These are phyloP conservation scores for Betula pendula DNA, from an alignment of 306 rosid species.

Conservation along the genomic window DNA sequence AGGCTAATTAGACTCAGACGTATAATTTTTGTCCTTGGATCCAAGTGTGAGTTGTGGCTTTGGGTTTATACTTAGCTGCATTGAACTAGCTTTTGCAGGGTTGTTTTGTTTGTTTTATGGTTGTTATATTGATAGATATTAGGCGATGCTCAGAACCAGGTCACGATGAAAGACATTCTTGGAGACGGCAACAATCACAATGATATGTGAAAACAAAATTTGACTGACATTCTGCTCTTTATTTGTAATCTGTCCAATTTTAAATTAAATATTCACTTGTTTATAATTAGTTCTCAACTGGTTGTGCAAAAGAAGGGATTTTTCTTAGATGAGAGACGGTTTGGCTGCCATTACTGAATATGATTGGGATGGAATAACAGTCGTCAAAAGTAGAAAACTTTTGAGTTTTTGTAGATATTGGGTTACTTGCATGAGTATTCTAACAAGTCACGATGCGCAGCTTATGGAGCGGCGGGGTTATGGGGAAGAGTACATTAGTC, in stretches of 20 bases:
- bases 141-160: too few species aligned
- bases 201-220: too few species aligned
- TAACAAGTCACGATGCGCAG: slow-evolving; percentile 46
- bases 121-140: too few species aligned
- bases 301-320: not conserved
- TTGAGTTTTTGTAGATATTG: not conserved
- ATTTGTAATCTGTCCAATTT: not conserved
- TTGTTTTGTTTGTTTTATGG: too few species aligned
- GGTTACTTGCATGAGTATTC: not conserved
- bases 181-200: not conserved
- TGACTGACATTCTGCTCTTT: not conserved
- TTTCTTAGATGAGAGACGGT: not conserved
- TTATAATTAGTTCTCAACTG: not conserved
- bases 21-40: too few species aligned
- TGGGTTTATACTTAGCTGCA: too few species aligned
- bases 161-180: too few species aligned
- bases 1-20: too few species aligned
- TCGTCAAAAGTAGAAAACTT: not conserved
- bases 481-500: slow-evolving; percentile 81
- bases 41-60: too few species aligned
- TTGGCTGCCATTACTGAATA: not conserved
- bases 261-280: not conserved
- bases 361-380: not conserved
- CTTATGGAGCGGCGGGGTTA: slow-evolving; percentile 92
- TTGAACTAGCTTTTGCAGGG: too few species aligned